phyloP scores from a whole-genome alignment of 768 basidiomycete species.

The Hortiboletus campestris region DNA sequence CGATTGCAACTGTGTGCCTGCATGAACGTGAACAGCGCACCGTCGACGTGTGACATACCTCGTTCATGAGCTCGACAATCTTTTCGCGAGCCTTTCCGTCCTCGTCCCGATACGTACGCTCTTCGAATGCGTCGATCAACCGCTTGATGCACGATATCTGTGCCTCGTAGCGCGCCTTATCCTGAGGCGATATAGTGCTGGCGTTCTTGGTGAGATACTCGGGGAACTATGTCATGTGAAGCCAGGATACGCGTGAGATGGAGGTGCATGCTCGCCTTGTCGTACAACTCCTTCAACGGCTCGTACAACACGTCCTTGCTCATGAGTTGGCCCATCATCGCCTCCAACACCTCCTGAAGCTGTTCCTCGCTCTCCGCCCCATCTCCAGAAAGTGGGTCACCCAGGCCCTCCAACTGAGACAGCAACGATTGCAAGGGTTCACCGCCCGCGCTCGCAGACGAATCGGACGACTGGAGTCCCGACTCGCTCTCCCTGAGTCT shows the following conservation, averaged over 20 bases:
- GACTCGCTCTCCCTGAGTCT: conserved; percentile 70
- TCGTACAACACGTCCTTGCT: conserved; percentile 61
- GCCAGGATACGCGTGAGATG: not conserved
- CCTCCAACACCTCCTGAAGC: conserved; percentile 68
- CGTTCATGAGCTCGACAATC: conserved; percentile 70
- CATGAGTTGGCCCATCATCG: conserved; percentile 45
- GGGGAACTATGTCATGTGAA: conserved; percentile 52
- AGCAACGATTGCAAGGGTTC: conserved; percentile 55
- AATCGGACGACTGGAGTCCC: conserved; percentile 21
- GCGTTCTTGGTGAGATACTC: conserved; percentile 62
- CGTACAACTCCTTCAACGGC: conserved; percentile 71
- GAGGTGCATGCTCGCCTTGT: conserved; percentile 18
- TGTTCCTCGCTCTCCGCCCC: conserved; percentile 45
- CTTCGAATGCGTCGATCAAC: conserved; percentile 68
- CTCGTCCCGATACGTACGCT: conserved; percentile 54
- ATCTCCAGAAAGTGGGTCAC: conserved; percentile 38
- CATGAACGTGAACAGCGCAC: not conserved
- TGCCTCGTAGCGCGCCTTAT: conserved; percentile 59
- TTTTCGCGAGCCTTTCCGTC: conserved; percentile 43
- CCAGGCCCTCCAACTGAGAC: conserved; percentile 35
- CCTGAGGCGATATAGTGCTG: conserved; percentile 50
- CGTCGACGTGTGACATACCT: conserved; percentile 42
- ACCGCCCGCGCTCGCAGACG: conserved; percentile 15
- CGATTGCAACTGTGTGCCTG: conserved; percentile 50
- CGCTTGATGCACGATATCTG: conserved; percentile 57